Conservation (phyloP, 2,329 filamentous ascomycete species). For the Colletotrichum tanaceti region DNA sequence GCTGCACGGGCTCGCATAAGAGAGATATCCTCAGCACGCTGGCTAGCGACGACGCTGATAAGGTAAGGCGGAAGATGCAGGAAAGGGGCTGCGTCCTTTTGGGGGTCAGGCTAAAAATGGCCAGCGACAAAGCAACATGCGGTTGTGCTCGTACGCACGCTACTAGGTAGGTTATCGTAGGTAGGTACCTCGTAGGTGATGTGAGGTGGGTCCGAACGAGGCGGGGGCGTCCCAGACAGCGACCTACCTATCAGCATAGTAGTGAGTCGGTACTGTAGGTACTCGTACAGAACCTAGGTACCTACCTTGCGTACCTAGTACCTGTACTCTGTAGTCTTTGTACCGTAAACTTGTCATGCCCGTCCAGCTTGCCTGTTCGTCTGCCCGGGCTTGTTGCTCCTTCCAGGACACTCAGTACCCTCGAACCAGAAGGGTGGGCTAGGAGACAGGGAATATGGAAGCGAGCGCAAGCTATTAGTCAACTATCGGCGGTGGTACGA, state of each 20-base stretch:
- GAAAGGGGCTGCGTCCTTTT: slow-evolving; percentile 6
- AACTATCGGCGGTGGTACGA: neutral
- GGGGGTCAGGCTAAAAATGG: slow-evolving; percentile 26
- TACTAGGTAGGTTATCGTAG: no score
- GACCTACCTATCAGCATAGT: no score
- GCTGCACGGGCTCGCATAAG: no score
- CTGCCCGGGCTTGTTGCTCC: slow-evolving; percentile 32
- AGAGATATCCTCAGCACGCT: neutral
- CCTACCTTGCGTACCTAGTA: no score
- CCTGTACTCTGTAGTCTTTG: no score
- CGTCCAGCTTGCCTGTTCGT: slow-evolving; percentile 3
- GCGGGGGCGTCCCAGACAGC: neutral
- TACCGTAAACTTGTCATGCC: neutral
- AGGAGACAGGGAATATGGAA: slow-evolving; percentile 19
- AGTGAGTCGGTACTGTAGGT: no score
- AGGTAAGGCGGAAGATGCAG: neutral
- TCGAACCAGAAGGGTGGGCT: neutral
- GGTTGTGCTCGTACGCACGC: no score
- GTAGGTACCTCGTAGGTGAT: slow-evolving; percentile 15
- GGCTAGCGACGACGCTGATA: neutral
- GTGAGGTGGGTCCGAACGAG: neutral
- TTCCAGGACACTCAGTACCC: slow-evolving; percentile 1
- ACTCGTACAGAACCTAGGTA: no score
- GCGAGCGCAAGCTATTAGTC: slow-evolving; percentile 23
- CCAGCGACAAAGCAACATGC: neutral